Base-by-base conservation (phyloP, 164 flowering plant species). In the Annona squamosa region DNA sequence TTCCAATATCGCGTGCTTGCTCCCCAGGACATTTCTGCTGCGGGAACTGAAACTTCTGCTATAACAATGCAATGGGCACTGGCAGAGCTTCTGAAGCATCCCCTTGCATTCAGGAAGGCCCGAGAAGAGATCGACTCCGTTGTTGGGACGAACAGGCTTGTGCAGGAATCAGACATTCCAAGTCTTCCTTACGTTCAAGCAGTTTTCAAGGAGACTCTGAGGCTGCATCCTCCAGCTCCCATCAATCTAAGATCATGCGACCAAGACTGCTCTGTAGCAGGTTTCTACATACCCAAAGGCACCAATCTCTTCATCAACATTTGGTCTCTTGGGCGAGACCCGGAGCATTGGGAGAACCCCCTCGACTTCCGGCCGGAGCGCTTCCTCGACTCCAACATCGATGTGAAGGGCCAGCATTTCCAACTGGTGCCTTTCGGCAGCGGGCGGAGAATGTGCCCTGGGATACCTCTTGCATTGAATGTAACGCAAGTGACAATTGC, bases 361-460 rank as follows among this genome's bases (percentile, higher is more conserved):
- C 69, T 64, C 48, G 63, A 63, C 13, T 72, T 72, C 44, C 45
- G 4, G 16, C 74, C 74, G 5, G 74, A 72, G 74, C 63, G 74
- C 42, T 72, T 72, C 59, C 18, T 72, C 5, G 12, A 19, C 3
- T 69, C 69, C 10, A 65, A 73, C 5, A 6, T 83, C 4, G 83
- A 79, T n/a, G 71, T 81, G 12, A 76, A 77, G 67, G 85, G 85
- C 3, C 80, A 79, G 44, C 71, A 79, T 61, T 83, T 79, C 43
- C 78, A 77, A 67, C 12, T 81, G 1, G n/a, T 83, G 59, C 85
- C 85, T 0, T 83, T 83, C 42, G 85, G 81, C 5, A 70, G 84
- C 0, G 83, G 85, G 7, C 61, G 85, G 46, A 68, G 85, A 67
- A 65, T 71, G 4, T 83, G 85, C 19, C 76, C 76, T 3, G 76